phyloP scores from a whole-genome alignment of 805 yeast species.

The Candida nemodendra region DNA sequence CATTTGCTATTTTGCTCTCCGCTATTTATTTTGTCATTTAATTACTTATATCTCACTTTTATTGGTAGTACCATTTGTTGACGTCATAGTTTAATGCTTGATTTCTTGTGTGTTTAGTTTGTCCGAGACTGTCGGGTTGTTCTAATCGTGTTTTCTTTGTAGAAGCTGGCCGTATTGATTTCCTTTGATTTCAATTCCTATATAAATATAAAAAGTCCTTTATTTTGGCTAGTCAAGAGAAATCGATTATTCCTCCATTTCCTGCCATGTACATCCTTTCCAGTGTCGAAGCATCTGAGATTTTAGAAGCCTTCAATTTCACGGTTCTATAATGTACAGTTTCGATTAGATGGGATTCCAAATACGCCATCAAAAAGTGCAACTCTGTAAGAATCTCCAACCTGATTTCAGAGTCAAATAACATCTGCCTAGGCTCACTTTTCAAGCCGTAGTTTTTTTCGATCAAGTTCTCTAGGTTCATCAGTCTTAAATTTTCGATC shows the following conservation, averaged over 20 bases:
- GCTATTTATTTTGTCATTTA: no score
- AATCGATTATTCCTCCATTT: not conserved
- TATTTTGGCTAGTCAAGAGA: no score
- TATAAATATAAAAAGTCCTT: no score
- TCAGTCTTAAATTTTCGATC: constrained; percentile 17
- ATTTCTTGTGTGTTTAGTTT: no score
- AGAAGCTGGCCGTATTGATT: no score
- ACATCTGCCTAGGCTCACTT: constrained; percentile 22
- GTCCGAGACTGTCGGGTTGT: no score
- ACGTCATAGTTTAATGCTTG: no score
- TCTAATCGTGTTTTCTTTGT: no score
- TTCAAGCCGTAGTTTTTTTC: constrained; percentile 18
- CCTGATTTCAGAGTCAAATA: constrained; percentile 15
- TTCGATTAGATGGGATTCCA: constrained; percentile 10
- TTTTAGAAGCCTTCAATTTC: not conserved
- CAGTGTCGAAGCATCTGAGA: constrained; percentile 2
- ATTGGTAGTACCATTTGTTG: no score
- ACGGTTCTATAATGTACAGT: constrained; percentile 4
- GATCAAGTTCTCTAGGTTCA: constrained; percentile 18
- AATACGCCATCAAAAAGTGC: constrained; percentile 6
- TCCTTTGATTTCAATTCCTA: no score
- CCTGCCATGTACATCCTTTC: constrained; percentile 5
- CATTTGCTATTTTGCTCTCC: no score
- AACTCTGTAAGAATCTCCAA: constrained; percentile 15
- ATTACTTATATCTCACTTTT: no score